Evolutionary conservation across 352 stramenopile genomes (phyloP), one percentile per base, ranked within the genome.

Genomic region (Phytophthora quininea): DNA sequence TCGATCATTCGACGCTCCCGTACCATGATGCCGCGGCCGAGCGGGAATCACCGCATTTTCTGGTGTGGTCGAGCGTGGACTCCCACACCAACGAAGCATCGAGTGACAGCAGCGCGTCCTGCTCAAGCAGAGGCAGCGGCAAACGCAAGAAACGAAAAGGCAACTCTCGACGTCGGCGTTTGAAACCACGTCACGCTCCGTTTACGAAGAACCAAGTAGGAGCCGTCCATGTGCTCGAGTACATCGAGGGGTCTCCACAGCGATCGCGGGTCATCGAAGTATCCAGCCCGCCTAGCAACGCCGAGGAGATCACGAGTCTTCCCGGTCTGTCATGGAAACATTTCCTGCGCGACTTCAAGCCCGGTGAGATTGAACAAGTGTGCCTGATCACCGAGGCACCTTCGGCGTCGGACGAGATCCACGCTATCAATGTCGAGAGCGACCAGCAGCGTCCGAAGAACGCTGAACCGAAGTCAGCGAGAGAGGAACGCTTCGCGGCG

Each of bases 291-390:
- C 46, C 51, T 47, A 24, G 33, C 32, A 35, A 60, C 9, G 63
- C 42, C 0, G 14, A 2, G 2, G 12, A 31, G 5, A 50, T 64
- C 32, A 50, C 52, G 4, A n/a, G 45, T 0, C 49, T 61, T 27
- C 42, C 49, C n/a, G 48, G 45, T 4, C 27, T 59, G 1, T 60
- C 48, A 8, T 67, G 64, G 48, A 64, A 73, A 29, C 0, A 59
- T n/a, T 74, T 62, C 62, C 48, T 73, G 9, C 56, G 53, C 29
- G 30, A 62, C 33, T 27, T 73, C 0, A 63, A 61, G 4, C 3
- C n/a, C 2, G 54, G 55, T 4, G 31, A 67, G 0, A 49, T 72
- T 15, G 62, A 69, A 3, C 58, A n/a, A 72, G 24, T 72, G 3
- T 72, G 63, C 12, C 19, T 47, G 1, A 31, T 64, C 33, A 54